Evolutionary conservation across 2,329 filamentous ascomycete genomes (phyloP), one percentile per base, ranked within the genome.

Genomic region (Celoporthe dispersa): DNA sequence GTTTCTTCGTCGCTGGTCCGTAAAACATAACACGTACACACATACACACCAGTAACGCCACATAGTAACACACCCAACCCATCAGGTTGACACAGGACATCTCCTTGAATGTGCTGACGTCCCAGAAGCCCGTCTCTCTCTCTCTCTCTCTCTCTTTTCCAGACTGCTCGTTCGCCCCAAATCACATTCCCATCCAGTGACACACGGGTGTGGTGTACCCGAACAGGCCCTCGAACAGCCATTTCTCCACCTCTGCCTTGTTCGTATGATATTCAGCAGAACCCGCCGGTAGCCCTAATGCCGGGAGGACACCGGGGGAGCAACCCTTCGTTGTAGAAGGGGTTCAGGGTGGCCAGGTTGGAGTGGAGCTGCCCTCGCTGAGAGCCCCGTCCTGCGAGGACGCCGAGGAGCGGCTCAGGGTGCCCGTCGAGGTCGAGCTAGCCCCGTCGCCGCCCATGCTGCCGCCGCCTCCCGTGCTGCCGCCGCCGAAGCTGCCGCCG

Each of bases 221-320:
- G 22, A 28, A 62, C 2, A 25, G 4, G 7, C 66, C 68, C 65
- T 69, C 70, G 1, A 66, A 53, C 65, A 70, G 51, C 70, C 70
- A 71, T 39, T 57, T 62, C 62, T 71, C 64, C 16, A 71, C 22
- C 62, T 70, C 70, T 37, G 68, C 64, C 14, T 31, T 51, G 28
- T 70, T 61, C 7, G 70, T 71, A 53, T 71, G 68, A 25, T 53
- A n/a, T n/a, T n/a, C 5, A 63, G 31, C 12, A 59, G 48, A 35
- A 31, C 22, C 3, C 62, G 37, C 5, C 57, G 44, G 44, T 28
- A 53, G 31, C 7, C 22, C 41, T 9, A 9, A 9, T 1, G 8
- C 22, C 22, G 22, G 8, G n/a, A 48, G 11, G 8, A 48, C 6
- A 0, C 8, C 19, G 0, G 22, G 44, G 44, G 3, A 68, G 66